Base-by-base conservation (phyloP, 805 yeast species). In the Jamesozyma jinghongensis region DNA sequence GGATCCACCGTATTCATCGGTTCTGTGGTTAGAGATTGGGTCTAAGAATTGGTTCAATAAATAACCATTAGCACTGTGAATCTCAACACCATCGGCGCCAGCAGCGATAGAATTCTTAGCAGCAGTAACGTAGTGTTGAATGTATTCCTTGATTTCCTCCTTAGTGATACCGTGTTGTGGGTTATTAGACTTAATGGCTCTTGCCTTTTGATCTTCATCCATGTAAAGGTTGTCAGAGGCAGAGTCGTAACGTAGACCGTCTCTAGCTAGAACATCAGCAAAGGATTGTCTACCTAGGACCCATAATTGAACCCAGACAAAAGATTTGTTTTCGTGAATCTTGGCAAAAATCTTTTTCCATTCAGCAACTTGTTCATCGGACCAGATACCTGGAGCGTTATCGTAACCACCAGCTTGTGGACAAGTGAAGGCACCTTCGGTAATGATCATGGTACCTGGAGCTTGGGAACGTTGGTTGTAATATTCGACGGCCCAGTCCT, bases 21-120 rank as follows among this genome's bases (percentile, higher is more conserved):
- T 67, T 61, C 70, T 58, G 37, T 71, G 57, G 55, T 70, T 69
- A 37, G 68, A 62, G 6, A 59, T 50, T 12, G 68, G 65, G 34
- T 75, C 73, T 48, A 78, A 54, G 51, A 81, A 79, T 57, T 75
- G 75, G 59, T 70, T 67, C 32, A 75, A 49, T 43, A 81, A 56
- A 53, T 75, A 80, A 14, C 87, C 86, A 55, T 79, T 78, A 18
- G 86, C 86, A 30, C 66, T 66, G 56, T 80, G 87, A 37, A 81
- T 61, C 59, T 81, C 85, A 25, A 81, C 73, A 47, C 79, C 79
- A 56, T 81, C 85, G 38, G 68, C 68, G 35, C 67, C 68, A 14
- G 61, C 59, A 12, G 49, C 58, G 30, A 64, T 43, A n/a, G 63
- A 44, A 36, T 57, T 59, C 50, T 59, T 61, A n/a, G 81, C 77